A percentile compares a stretch with the other conserved stretches of the same genome.
Evolutionary conservation across 441 rosid genomes (phyloP).

Genomic region (Pelargonium cotyledonis): DNA sequence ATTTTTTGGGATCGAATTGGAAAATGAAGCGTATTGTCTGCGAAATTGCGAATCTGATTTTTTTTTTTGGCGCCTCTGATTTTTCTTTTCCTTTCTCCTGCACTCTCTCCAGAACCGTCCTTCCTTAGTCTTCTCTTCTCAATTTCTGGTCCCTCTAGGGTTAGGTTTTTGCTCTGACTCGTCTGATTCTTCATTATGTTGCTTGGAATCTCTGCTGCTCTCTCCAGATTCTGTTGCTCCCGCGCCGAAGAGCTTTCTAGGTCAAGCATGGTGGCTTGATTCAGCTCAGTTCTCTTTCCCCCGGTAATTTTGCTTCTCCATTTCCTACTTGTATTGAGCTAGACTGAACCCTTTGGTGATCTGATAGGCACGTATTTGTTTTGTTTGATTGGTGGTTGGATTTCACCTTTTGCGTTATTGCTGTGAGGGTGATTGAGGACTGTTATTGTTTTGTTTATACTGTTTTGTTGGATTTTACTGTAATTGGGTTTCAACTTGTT

Average conservation of each 20-base stretch:
- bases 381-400: not conserved
- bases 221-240: conserved; percentile 17
- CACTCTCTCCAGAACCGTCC: not conserved
- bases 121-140: not conserved
- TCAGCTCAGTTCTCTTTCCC: conserved; percentile 17
- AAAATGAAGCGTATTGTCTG: conserved; percentile 1
- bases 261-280: conserved; percentile 42
- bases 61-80: not conserved
- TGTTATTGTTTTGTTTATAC: not conserved
- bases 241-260: conserved; percentile 24
- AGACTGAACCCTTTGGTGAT: not conserved
- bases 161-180: conserved; percentile 52
- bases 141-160: conserved; percentile 25
- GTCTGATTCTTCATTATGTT: conserved; percentile 15
- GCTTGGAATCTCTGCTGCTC: conserved; percentile 10
- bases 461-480: not conserved
- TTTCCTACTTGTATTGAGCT: not conserved
- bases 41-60: not conserved
- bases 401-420: not conserved
- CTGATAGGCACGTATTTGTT: not conserved
- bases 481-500: too few relatives aligned
- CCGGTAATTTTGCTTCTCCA: not conserved
- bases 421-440: too few relatives aligned
- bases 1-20: not conserved
- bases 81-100: too few relatives aligned